These are phyloP conservation scores for Herpetomonas samuelpessoai DNA, from an alignment of 208 protist genomes.

Conservation along the genomic window DNA sequence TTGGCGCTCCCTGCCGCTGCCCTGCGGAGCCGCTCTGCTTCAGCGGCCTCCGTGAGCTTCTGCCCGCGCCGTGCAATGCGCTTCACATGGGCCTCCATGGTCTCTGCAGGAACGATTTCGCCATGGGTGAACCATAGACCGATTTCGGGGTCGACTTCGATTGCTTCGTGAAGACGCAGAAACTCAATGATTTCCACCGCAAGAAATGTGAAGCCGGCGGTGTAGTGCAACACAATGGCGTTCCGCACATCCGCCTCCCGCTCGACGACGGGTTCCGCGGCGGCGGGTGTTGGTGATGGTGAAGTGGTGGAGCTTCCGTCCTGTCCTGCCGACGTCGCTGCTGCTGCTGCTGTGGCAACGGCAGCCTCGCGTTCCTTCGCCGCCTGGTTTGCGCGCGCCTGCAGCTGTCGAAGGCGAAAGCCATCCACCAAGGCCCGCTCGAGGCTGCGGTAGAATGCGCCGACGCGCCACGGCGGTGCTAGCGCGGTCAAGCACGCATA, in stretches of 20 bases:
- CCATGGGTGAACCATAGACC: constrained; percentile 67
- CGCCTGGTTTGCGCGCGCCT: too few relatives aligned
- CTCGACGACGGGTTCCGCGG: too few relatives aligned
- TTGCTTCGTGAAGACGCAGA: constrained; percentile 41
- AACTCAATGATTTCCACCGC: constrained; percentile 75
- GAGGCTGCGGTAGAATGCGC: constrained; percentile 63
- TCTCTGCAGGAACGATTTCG: constrained; percentile 25
- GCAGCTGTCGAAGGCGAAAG: too few relatives aligned
- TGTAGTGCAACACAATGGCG: too few relatives aligned
- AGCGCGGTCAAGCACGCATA: constrained; percentile 36
- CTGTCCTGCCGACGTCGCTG: too few relatives aligned
- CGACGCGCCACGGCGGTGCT: constrained; percentile 46
- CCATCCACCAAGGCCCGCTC: constrained; percentile 43
- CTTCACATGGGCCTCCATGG: too few relatives aligned
- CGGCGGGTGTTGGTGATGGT: too few relatives aligned
- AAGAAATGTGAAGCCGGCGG: constrained; percentile 41
- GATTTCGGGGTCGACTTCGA: constrained; percentile 54
- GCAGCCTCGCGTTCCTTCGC: constrained; percentile 23
- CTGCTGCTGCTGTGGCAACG: constrained; percentile 15
- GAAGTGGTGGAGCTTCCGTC: too few relatives aligned
- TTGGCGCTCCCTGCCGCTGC: neutral
- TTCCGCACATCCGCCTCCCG: too few relatives aligned
- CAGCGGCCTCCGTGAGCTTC: neutral
- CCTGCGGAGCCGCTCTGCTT: too few relatives aligned
- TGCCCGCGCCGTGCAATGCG: too few relatives aligned